phyloP scores from a whole-genome alignment of 257 asterid species.

The Nyctanthes arbortristis region DNA sequence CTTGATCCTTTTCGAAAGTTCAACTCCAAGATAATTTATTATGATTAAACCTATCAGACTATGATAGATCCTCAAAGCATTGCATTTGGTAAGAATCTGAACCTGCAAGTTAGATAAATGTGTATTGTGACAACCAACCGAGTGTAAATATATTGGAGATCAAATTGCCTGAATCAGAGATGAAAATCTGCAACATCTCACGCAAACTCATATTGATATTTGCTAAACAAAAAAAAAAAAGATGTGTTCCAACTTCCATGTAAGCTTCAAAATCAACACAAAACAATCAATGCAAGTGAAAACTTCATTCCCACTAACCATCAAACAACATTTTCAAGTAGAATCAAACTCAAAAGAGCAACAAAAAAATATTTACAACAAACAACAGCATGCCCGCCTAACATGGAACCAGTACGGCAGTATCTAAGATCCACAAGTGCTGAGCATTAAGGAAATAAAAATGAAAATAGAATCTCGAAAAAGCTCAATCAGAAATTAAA shows the following conservation, averaged over 20 bases:
- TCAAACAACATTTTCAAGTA: constrained; percentile 4
- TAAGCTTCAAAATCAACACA: background rate
- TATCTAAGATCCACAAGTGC: constrained; percentile 17
- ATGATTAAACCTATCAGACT: constrained; percentile 26
- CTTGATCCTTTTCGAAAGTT: constrained; percentile 18
- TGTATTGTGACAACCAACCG: constrained; percentile 6
- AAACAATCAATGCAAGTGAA: constrained; percentile 10
- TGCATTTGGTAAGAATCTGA: constrained; percentile 21
- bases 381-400: too few relatives aligned
- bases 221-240: too few relatives aligned
- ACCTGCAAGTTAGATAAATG: constrained; percentile 24
- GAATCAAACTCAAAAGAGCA: background rate
- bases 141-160: constrained; percentile 1
- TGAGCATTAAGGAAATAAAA: constrained; percentile 1
- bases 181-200: background rate
- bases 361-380: too few relatives aligned
- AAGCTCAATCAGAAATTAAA: background rate
- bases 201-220: too few relatives aligned
- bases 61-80: constrained; percentile 18
- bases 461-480: constrained; percentile 1
- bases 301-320: background rate
- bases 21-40: constrained; percentile 20
- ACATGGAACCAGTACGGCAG: constrained; percentile 10
- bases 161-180: too few relatives aligned
- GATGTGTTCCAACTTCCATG: too few relatives aligned